Evolutionary conservation across 2,329 filamentous ascomycete species (phyloP), one percentile per base, ranked within the genome.

Genomic region (Chaetomiaceae sp.): DNA sequence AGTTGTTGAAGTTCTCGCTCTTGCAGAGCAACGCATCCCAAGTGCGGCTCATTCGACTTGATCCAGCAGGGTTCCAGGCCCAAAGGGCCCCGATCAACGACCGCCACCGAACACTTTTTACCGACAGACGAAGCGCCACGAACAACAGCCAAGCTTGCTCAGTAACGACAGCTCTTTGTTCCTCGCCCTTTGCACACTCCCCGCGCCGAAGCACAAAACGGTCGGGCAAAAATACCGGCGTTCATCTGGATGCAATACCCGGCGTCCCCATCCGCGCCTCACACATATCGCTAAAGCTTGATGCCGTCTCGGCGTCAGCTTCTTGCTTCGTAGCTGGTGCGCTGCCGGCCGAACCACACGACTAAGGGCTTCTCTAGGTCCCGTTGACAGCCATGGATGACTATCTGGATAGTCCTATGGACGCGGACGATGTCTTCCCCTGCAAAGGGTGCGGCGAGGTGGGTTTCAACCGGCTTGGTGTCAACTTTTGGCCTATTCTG

Each of bases 361-460:
- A 44, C 27, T 5, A 33, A 51, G 25, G 18, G 45, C 25, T 25
- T 18, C 34, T n/a, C 57, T 57, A 41, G 62, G 61, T 27, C 63
- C 67, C 52, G 66, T 75, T 78, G 73, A 68, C 77, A 51, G 72
- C 72, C 60, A 78, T 84, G 66, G 81, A 82, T 61, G 81, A 83
- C 53, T 85, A 83, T 62, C 69, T 82, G 59, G 83, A 86, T 56
- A 77, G 72, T 64, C 79, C 82, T 48, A 78, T 88, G 76, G 89
- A 95, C 56, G 79, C 80, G 58, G 90, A 95, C 64, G 90, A 95
- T 68, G 78, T 87, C 60, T 95, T 89, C 66, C 89, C 89, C 57
- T 96, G 90, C 77, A 95, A 95, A 76, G 90, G 89, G 55, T 96
- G 90, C 72, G 90, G 90, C 74, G 89, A 95, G 79, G 89, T 95